Base-by-base conservation (phyloP, 2,329 filamentous ascomycete species). In the Colletotrichum gloeosporioides region DNA sequence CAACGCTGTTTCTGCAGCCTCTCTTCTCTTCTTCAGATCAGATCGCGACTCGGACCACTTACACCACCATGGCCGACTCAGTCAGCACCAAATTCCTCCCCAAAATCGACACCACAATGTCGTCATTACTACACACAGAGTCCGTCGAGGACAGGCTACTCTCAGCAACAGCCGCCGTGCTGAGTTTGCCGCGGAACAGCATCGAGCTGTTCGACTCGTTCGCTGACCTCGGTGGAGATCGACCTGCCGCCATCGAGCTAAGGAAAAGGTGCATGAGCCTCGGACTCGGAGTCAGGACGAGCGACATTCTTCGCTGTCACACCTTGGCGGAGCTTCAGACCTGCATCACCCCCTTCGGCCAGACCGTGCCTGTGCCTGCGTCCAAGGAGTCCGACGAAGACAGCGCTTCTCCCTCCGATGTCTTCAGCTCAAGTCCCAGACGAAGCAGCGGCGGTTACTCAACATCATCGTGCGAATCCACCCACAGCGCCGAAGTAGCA, bases 311-410 rank as follows among this genome's bases (percentile, higher is more conserved):
- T 70, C 82, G 81, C 53, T 88, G 86, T 79, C 82, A 82, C 65
- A 89, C 84, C 5, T 80, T 89, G 55, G 84, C 87, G 68, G 88
- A 89, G 78, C 81, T 88, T 27, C 86, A 89, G 79, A 86, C 85
- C 2, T 83, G 84, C 76, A 81, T 87, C 31, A 83, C 80, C 15
- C 84, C 85, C 15, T 71, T 61, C 49, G 57, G 44, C 39, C 72
- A 68, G 59, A 16, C 71, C 36, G 64, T 62, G 44, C 62, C 71
- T 16, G 68, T 70, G 44, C 62, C 71, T 16, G 68, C 68, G 61
- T 67, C 39, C 49, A 71, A 67, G 31, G 73, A 73, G 49, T 74
- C 76, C 13, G 78, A 78, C 8, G 44, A 66, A 32, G 69, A 73
- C 18, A 78, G 76, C 63, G 44, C 69, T 2, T 69, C 68, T 27